Conservation (phyloP, 345 rosid genomes). For the Cardiospermum halicacabum region DNA sequence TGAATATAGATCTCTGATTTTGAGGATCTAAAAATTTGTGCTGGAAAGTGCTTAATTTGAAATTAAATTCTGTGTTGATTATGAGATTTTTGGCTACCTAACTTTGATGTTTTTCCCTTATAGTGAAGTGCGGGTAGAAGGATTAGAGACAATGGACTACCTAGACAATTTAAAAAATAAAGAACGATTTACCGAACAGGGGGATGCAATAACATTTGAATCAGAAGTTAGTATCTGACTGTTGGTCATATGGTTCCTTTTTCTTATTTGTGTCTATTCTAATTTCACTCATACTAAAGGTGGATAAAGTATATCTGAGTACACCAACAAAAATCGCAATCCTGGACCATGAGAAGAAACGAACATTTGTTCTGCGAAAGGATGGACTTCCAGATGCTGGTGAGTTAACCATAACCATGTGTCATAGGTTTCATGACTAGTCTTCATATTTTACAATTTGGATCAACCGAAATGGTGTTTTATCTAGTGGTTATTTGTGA, state of each 20-base stretch:
- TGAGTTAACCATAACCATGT: slow-evolving; percentile 14
- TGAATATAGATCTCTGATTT: background rate
- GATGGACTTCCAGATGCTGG: slow-evolving; percentile 76
- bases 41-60: background rate
- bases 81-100: background rate
- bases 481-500: background rate
- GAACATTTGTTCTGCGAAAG: slow-evolving; percentile 53
- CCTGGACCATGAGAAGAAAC: slow-evolving; percentile 57
- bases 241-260: background rate
- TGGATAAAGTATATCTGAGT: slow-evolving; percentile 48
- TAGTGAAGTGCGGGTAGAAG: slow-evolving; percentile 71
- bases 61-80: background rate
- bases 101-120: slow-evolving; percentile 6
- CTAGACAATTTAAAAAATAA: slow-evolving; percentile 43
- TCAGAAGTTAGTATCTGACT: slow-evolving; percentile 39
- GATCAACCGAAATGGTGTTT: background rate
- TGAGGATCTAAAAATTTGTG: background rate
- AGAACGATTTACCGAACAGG: slow-evolving; percentile 62
- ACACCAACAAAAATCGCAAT: slow-evolving; percentile 61
- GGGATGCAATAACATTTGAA: slow-evolving; percentile 63
- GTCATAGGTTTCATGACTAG: background rate
- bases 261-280: background rate
- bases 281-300: slow-evolving; percentile 18
- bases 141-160: slow-evolving; percentile 59
- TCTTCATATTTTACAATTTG: background rate